Evolutionary conservation across 257 asterid genomes (phyloP), one percentile per base, ranked within the genome.

Genomic region (Solanum tarijense): DNA sequence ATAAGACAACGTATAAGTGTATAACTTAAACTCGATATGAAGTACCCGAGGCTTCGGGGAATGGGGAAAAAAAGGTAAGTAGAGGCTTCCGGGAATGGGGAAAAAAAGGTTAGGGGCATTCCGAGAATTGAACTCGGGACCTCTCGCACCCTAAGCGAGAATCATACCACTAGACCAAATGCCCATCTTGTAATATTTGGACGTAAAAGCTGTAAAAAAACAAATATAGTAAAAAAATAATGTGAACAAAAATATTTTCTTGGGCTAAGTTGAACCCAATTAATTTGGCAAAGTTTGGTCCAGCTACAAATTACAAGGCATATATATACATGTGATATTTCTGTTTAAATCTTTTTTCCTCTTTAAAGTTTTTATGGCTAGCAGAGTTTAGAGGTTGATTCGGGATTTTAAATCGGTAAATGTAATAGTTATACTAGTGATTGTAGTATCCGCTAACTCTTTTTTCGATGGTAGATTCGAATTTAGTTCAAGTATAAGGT

Each of bases 121-220:
- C 95, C 94, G 94, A 93, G 95, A 94, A 94, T 94, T 94, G 98
- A 94, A 94, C 96, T 92, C 96, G 94, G 96, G 95, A 94, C 98
- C 98, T 93, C 98, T 94, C 94, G 94, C 97, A 95, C 96, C 96
- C 97, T 94, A 94, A 94, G 94, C 94, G 93, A 94, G 94, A 93
- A 93, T 93, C 95, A 93, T 92, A 91, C 97, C 96, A 93, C 96
- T 93, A 94, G 97, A 94, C 93, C 96, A 93, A 94, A 93, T 93
- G 94, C 96, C 96, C 93, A 0, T 20, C 46, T 39, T 9, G 46
- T 41, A 41, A 41, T 41, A 41, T 0, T 10, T 0, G 13, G 48
- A 41, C 14, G 14, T 41, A 1, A 41, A 3, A 41, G 14, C 0
- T 11, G 0, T 11, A 16, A 52, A 5, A 48, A 1, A 16, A 18